Conservation (phyloP, 805 yeast species). For the Komagataella pastoris region DNA sequence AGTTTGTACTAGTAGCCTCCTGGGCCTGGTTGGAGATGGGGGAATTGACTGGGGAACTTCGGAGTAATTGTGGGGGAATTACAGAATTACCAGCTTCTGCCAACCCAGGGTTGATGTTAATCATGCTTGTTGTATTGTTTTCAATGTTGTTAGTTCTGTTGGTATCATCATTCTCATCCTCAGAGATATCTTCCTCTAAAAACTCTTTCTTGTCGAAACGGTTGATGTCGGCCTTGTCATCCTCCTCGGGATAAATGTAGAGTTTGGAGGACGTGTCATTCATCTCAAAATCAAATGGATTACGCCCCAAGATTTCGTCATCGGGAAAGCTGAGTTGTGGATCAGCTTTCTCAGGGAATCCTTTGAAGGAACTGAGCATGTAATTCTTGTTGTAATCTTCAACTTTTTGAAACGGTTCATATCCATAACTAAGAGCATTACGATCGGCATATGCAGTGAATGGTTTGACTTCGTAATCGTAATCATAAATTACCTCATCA, state of each 20-base stretch:
- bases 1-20: not conserved
- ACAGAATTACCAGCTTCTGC: not conserved
- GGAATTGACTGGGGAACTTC: not conserved
- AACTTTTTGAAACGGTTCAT: not conserved
- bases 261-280: not conserved
- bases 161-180: slow-evolving; percentile 7
- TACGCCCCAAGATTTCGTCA: not conserved
- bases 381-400: not conserved
- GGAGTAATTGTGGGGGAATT: not conserved
- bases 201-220: slow-evolving; percentile 2
- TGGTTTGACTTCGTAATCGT: slow-evolving; percentile 12
- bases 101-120: not conserved
- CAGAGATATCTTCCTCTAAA: slow-evolving; percentile 9
- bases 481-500: not conserved
- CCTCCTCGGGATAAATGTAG: not conserved
- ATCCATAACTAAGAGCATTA: not conserved
- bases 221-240: not conserved
- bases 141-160: not conserved
- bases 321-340: not conserved
- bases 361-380: not conserved
- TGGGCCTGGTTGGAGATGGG: not conserved
- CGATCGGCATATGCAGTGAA: slow-evolving; percentile 28
- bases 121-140: not conserved
- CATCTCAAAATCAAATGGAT: not conserved
- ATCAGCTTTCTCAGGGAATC: not conserved